Percentiles rank a stretch among this genome's conserved stretches.
phyloP scores from a whole-genome alignment of 2,329 filamentous ascomycete species.

The Emergomyces orientalis region DNA sequence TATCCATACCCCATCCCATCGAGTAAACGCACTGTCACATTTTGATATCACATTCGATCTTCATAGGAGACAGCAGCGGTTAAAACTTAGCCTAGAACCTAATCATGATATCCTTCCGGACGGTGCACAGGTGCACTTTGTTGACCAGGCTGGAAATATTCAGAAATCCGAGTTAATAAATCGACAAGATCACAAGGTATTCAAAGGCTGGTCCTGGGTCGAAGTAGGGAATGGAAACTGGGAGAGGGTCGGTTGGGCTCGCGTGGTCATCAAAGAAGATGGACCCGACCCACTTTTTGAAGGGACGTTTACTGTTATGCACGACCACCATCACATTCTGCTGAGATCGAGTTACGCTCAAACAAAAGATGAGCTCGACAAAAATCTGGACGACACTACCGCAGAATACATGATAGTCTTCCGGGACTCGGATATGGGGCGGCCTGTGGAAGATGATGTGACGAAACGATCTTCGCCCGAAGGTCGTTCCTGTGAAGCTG shows the following conservation, averaged over 20 bases:
- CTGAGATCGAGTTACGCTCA: constrained; percentile 62
- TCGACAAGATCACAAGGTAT: constrained; percentile 69
- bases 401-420: constrained; percentile 83
- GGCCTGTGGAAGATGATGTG: constrained; percentile 45
- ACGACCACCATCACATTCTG: constrained; percentile 80
- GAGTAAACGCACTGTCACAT: constrained; percentile 66
- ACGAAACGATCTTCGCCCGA: constrained; percentile 50
- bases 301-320: constrained; percentile 72
- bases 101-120: constrained; percentile 83
- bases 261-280: constrained; percentile 68
- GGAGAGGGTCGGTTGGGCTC: constrained; percentile 77
- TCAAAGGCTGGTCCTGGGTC: constrained; percentile 68
- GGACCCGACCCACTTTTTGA: constrained; percentile 75
- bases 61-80: constrained; percentile 54
- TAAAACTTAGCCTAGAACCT: constrained; percentile 75
- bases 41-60: constrained; percentile 81
- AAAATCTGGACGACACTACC: constrained; percentile 46
- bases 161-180: constrained; percentile 58
- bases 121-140: constrained; percentile 62
- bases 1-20: constrained; percentile 69
- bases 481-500: constrained; percentile 56
- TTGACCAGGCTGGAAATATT: constrained; percentile 63
- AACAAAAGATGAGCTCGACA: constrained; percentile 64
- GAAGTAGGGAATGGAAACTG: constrained; percentile 56
- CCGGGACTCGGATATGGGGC: constrained; percentile 75